Conservation (phyloP, 129 eudicot species). For the Cynara cardunculus region DNA sequence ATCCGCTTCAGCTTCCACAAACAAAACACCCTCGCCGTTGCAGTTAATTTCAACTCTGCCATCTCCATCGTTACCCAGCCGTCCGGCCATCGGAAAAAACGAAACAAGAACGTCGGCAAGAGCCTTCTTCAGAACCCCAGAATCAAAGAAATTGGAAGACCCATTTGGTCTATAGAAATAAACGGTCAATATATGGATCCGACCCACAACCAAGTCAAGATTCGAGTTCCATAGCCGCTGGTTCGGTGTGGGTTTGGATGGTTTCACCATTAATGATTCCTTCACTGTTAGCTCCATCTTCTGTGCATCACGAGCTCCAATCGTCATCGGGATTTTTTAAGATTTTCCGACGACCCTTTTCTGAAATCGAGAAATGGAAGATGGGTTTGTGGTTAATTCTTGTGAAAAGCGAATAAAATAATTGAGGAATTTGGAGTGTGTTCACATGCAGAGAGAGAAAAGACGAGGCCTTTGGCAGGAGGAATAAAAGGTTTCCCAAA, state of each 20-base stretch:
- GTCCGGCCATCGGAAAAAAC: conserved; percentile 27
- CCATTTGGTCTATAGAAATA: conserved; percentile 24
- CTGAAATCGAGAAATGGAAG: background rate
- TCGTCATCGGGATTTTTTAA: background rate
- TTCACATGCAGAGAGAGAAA: background rate
- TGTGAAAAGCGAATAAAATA: background rate
- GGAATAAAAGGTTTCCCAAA: background rate
- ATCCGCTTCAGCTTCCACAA: conserved; percentile 33
- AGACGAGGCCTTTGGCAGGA: too few species aligned
- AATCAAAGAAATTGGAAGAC: conserved; percentile 7
- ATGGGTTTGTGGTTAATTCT: background rate
- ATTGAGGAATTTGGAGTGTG: background rate
- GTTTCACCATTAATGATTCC: conserved; percentile 19
- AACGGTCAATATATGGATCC: conserved; percentile 24
- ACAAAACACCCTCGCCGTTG: conserved; percentile 31
- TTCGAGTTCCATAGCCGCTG: conserved; percentile 26
- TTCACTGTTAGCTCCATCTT: conserved; percentile 19
- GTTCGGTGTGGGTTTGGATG: conserved; percentile 9
- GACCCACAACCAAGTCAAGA: conserved; percentile 27
- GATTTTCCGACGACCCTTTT: conserved; percentile 6
- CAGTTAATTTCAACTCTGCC: conserved; percentile 21
- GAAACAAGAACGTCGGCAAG: conserved; percentile 17
- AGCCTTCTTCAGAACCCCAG: conserved; percentile 17
- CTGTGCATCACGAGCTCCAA: background rate
- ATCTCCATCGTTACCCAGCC: background rate